Base-by-base conservation (phyloP, 2,329 filamentous ascomycete species). In the Chaetomiaceae sp. region DNA sequence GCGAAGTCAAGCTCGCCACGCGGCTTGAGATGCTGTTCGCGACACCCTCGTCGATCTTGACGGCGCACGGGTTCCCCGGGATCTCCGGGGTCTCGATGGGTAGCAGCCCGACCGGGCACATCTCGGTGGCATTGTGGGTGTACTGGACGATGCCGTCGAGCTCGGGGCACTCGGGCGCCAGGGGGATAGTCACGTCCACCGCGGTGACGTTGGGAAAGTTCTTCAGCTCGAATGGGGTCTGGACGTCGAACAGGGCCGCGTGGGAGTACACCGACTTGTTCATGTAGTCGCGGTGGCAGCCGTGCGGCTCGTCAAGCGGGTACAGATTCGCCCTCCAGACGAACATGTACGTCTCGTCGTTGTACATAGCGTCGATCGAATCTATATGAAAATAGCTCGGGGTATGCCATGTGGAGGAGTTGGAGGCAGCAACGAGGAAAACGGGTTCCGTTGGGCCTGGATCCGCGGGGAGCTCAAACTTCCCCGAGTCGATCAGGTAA, bases 21-120 rank as follows among this genome's bases (percentile, higher is more conserved):
- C 30, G 42, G 30, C 42, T 44, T 10, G n/a, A 45, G 21, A 35
- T 35, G 43, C 31, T 45, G 43, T 20, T 25, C n/a, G 31, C 43
- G 20, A 23, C 19, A 30, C 13, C 13, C 17, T 4, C n/a, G 42
- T 44, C 42, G 17, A 44, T 17, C 14, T 12, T 13, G 42, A 16
- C 42, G 6, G 42, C 30, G n/a, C 42, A 44, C 4, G 42, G 42
- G 42, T 23, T 44, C 13, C 42, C 42, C 16, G 23, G 37, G 37
- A 3, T 21, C 19, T n/a, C n/a, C n/a, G n/a, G n/a, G n/a, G n/a
- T n/a, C n/a, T n/a, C n/a, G n/a, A n/a, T n/a, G n/a, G n/a, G n/a
- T n/a, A n/a, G n/a, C n/a, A n/a, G n/a, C n/a, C n/a, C n/a, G n/a
- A n/a, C n/a, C n/a, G n/a, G n/a, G n/a, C n/a, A n/a, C n/a, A n/a